Percentiles rank a stretch among this genome's conserved stretches.
phyloP scores from a whole-genome alignment of 2,329 filamentous ascomycete species.

The Cladorrhinum sp. region DNA sequence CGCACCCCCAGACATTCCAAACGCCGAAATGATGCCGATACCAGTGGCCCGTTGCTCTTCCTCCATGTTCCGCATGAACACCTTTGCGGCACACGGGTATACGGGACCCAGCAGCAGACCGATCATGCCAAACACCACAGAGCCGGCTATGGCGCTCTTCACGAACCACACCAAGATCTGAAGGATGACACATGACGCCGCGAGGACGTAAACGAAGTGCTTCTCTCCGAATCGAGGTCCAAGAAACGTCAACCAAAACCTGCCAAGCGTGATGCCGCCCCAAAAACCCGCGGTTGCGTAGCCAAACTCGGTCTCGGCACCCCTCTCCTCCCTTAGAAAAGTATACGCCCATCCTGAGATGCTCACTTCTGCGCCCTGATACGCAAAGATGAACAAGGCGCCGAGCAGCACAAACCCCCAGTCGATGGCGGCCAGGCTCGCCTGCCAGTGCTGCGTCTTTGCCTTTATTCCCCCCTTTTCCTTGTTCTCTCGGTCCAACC shows the following conservation, averaged over 20 bases:
- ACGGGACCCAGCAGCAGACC: constrained; percentile 75
- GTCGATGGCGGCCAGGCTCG: constrained; percentile 48
- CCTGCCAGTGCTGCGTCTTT: constrained; percentile 21
- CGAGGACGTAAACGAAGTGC: constrained; percentile 61
- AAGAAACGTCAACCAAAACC: constrained; percentile 66
- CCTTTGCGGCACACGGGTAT: constrained; percentile 68
- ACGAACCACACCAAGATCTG: constrained; percentile 77
- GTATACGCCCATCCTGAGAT: constrained; percentile 86
- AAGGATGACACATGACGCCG: constrained; percentile 60
- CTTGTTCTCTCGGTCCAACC: neutral
- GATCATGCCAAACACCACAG: constrained; percentile 65
- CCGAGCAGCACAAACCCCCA: constrained; percentile 66
- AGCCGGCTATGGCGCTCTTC: constrained; percentile 69
- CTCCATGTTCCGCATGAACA: constrained; percentile 60
- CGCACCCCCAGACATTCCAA: constrained; percentile 66
- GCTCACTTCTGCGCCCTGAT: constrained; percentile 80
- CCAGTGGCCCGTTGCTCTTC: constrained; percentile 59
- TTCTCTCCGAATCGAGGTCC: constrained; percentile 69
- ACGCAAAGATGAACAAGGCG: constrained; percentile 78
- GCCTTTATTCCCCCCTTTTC: neutral
- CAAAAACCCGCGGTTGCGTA: constrained; percentile 74
- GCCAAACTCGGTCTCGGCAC: constrained; percentile 67
- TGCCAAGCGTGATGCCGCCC: constrained; percentile 72
- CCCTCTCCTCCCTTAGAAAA: constrained; percentile 68
- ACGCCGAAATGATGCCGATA: constrained; percentile 66